phyloP scores from a whole-genome alignment of 139 green algal genomes.

The Chlorella vulgaris region DNA sequence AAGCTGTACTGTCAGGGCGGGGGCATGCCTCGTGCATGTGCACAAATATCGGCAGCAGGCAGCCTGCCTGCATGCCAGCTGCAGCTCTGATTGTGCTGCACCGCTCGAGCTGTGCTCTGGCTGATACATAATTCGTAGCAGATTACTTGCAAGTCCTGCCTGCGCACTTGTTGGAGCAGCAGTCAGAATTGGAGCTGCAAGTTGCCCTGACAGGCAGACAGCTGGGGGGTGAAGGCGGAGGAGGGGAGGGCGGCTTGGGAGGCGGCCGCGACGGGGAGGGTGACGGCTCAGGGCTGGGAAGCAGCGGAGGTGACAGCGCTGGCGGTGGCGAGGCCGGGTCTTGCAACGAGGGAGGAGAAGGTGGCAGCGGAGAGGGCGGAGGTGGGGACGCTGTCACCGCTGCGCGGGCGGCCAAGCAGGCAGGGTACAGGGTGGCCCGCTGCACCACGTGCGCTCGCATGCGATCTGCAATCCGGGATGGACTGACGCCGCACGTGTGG shows the following conservation, averaged over 20 bases:
- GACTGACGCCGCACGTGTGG: slow-evolving; percentile 4
- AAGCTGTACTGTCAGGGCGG: too few relatives aligned
- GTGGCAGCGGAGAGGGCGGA: too few relatives aligned
- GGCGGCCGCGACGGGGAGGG: not conserved
- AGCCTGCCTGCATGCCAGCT: not conserved
- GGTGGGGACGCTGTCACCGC: not conserved
- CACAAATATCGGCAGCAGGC: too few relatives aligned
- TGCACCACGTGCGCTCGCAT: slow-evolving; percentile 1
- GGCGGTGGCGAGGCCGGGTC: not conserved
- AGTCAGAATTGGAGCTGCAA: not conserved
- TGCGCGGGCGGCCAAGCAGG: not conserved
- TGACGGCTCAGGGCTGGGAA: not conserved
- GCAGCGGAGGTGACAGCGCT: not conserved
- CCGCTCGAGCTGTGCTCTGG: too few relatives aligned
- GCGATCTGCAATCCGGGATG: not conserved
- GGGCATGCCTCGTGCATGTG: too few relatives aligned
- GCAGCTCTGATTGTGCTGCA: not conserved
- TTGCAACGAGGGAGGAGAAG: too few relatives aligned
- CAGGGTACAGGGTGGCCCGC: not conserved
- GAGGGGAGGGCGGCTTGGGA: not conserved
- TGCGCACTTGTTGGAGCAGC: slow-evolving; percentile 12
- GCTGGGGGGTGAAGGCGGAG: not conserved
- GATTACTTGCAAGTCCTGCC: not conserved
- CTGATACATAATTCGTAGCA: not conserved
- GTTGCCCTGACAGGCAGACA: not conserved